phyloP scores from a whole-genome alignment of 2,329 filamentous ascomycete genomes.

The Sarocladiaceae sp. region DNA sequence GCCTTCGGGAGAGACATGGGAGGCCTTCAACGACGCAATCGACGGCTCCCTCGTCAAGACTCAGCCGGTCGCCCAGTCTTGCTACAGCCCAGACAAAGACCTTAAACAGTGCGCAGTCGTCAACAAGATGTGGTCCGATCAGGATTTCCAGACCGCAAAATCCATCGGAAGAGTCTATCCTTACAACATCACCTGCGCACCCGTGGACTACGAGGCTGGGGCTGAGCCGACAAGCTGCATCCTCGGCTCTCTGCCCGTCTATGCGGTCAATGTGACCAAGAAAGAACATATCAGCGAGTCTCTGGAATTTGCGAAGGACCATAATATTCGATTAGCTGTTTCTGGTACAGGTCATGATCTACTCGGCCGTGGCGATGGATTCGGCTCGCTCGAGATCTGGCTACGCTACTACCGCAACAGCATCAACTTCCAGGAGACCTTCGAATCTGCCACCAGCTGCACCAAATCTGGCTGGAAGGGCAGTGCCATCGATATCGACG shows the following conservation, averaged over 20 bases:
- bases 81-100: constrained; percentile 19
- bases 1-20: constrained; percentile 15
- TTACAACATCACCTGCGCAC: constrained; percentile 23
- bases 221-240: constrained; percentile 13
- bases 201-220: constrained; percentile 17
- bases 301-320: constrained; percentile 27
- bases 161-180: constrained; percentile 20
- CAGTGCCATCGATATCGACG: constrained; percentile 27
- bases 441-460: constrained; percentile 18
- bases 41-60: constrained; percentile 18
- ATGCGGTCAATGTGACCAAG: constrained; percentile 19
- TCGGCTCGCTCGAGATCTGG: constrained; percentile 24
- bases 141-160: constrained; percentile 19
- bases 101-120: constrained; percentile 16
- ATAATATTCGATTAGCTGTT: constrained; percentile 33
- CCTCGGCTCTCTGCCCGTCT: constrained; percentile 17
- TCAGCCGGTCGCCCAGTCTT: constrained; percentile 18
- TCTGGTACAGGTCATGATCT: constrained; percentile 38
- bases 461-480: constrained; percentile 22
- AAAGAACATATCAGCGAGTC: constrained; percentile 27
- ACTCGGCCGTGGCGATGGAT: constrained; percentile 26
- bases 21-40: constrained; percentile 11
- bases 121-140: constrained; percentile 18
- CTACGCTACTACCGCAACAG: constrained; percentile 24
- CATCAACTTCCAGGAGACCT: constrained; percentile 21